phyloP scores from a whole-genome alignment of 2,329 filamentous ascomycete genomes.

The Penicillium sp. region DNA sequence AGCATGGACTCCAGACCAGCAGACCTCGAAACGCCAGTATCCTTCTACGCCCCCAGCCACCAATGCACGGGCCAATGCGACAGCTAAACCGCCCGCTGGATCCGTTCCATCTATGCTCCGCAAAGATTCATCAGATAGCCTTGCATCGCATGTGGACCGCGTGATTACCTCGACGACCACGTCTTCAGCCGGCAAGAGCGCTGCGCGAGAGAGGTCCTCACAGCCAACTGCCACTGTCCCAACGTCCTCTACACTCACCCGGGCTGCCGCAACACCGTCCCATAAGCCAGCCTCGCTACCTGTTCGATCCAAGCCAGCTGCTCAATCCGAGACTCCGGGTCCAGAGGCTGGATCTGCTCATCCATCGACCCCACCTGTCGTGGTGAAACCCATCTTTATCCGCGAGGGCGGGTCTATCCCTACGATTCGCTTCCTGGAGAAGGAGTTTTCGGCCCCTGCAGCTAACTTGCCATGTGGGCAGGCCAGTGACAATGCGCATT shows the following conservation, averaged over 20 bases:
- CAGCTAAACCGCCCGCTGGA: constrained; percentile 13
- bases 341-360: constrained; percentile 3
- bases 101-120: constrained; percentile 27
- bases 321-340: not conserved
- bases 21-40: constrained; percentile 35
- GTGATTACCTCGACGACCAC: constrained; percentile 41
- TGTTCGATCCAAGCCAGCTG: constrained; percentile 10
- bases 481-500: constrained; percentile 86
- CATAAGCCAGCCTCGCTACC: constrained; percentile 13
- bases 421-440: constrained; percentile 88
- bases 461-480: constrained; percentile 93
- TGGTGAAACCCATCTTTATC: constrained; percentile 72
- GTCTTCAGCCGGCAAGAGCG: constrained; percentile 30
- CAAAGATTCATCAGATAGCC: constrained; percentile 39
- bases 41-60: constrained; percentile 27
- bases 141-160: constrained; percentile 41
- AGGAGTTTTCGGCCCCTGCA: constrained; percentile 85
- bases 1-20: constrained; percentile 63
- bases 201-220: constrained; percentile 28
- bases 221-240: constrained; percentile 29
- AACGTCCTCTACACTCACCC: constrained; percentile 42
- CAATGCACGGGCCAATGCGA: constrained; percentile 11
- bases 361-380: not conserved
- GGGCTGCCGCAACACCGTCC: constrained; percentile 19
- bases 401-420: constrained; percentile 94